Evolutionary conservation across 2,329 filamentous ascomycete genomes (phyloP).

Genomic region (Pestalotiopsis sp.): DNA sequence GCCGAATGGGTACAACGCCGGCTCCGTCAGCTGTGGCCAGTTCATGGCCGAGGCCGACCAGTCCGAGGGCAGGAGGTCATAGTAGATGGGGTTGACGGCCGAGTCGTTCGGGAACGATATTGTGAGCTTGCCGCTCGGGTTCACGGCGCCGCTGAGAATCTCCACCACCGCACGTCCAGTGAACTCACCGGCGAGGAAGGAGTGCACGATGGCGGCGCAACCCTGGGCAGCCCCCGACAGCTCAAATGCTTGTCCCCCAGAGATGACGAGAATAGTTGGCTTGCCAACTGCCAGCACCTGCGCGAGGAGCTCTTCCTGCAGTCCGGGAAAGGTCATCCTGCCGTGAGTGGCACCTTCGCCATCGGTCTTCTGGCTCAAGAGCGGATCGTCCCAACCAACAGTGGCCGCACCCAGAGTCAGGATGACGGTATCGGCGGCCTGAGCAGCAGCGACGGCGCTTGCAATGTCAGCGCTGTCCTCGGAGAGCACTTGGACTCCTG

Average conservation of each 20-base stretch:
- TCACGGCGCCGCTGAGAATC: conserved; percentile 64
- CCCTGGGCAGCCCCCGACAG: conserved; percentile 29
- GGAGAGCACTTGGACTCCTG: conserved; percentile 18
- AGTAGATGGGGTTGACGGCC: conserved; percentile 61
- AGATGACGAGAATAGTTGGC: conserved; percentile 28
- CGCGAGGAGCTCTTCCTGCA: conserved; percentile 37
- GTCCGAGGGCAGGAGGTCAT: conserved; percentile 65
- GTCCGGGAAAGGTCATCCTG: conserved; percentile 32
- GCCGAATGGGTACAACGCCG: conserved; percentile 58
- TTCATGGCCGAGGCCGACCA: conserved; percentile 36
- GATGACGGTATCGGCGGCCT: conserved; percentile 31
- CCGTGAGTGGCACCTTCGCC: conserved; percentile 35
- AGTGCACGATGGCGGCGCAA: conserved; percentile 61
- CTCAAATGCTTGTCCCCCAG: conserved; percentile 34
- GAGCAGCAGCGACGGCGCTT: conserved; percentile 28
- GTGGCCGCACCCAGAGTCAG: conserved; percentile 34
- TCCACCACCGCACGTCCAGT: conserved; percentile 65
- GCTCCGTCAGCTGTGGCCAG: conserved; percentile 36
- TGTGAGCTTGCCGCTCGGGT: conserved; percentile 47
- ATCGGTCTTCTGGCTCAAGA: conserved; percentile 35
- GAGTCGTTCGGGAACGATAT: conserved; percentile 51
- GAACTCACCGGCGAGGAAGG: conserved; percentile 66
- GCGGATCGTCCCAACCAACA: conserved; percentile 16
- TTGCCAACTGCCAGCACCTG: conserved; percentile 33
- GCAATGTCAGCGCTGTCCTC: conserved; percentile 21